Evolutionary conservation across 371 early-diverging fungal genomes (phyloP), one percentile per base, ranked within the genome.

Genomic region (Rhizomucor miehei): DNA sequence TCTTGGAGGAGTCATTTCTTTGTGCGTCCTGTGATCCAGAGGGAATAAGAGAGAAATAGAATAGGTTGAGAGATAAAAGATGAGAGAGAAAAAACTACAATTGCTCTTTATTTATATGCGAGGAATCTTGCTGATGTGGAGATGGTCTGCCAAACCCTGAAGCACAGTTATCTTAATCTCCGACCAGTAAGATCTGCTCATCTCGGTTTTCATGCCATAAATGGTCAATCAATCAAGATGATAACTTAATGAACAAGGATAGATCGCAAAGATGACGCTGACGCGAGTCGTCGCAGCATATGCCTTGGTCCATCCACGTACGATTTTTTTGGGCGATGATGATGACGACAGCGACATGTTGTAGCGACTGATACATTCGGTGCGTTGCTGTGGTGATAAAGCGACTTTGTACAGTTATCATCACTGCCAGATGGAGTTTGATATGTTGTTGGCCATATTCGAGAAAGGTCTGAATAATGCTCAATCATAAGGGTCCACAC

Each of bases 401-500:
- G n/a, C 50, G 51, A 14, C 21, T 37, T 52, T 52, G 17, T 1
- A 13, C 21, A 8, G 19, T 19, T 13, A 16, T 16, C 44, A n/a
- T 13, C 19, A 38, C 21, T 38, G 45, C 46, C 37, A 20, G 21
- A 11, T 48, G 48, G 19, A 23, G 44, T 24, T 57, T 48, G 3
- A 60, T n/a, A n/a, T n/a, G n/a, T n/a, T n/a, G n/a, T n/a, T n/a
- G n/a, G n/a, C n/a, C n/a, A n/a, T n/a, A n/a, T n/a, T n/a, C n/a
- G n/a, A n/a, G n/a, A 43, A 19, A 75, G 38, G 0, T 48, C 37
- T 6, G 60, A 59, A 43, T 69, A 60, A n/a, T 73, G 54, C 21
- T 76, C 73, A 51, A 76, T 76, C 67, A 76, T 68, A 0, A 57
- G 1, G 21, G 45, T 62, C 77, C 77, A 76, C 6, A 76, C 39